These are phyloP conservation scores for Wickerhamomyces alni DNA, from an alignment of 805 yeast genomes.

Conservation along the genomic window DNA sequence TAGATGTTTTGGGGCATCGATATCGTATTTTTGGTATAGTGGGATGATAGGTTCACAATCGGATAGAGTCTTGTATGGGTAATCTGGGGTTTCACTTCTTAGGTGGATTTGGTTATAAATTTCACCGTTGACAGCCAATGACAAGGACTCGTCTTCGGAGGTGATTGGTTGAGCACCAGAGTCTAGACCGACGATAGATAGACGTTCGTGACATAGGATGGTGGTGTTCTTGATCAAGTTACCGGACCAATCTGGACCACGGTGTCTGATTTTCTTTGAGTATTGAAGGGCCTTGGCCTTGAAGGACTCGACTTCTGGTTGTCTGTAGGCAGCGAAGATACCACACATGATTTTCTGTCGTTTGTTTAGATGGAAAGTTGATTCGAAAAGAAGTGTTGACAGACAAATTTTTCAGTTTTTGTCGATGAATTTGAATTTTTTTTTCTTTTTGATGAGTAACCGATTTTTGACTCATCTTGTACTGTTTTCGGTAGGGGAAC, in stretches of 20 bases:
- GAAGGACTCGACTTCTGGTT: slow-evolving; percentile 72
- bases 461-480: neutral
- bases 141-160: slow-evolving; percentile 65
- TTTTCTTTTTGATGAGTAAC: neutral
- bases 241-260: slow-evolving; percentile 99
- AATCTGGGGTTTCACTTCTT: slow-evolving; percentile 69
- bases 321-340: slow-evolving; percentile 87
- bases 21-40: slow-evolving; percentile 75
- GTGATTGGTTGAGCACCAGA: slow-evolving; percentile 98
- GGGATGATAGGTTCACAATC: slow-evolving; percentile 99
- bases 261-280: slow-evolving; percentile 91
- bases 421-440: neutral
- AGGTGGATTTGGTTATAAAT: slow-evolving; percentile 93
- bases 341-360: slow-evolving; percentile 65
- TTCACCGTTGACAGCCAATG: slow-evolving; percentile 93
- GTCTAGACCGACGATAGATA: slow-evolving; percentile 95
- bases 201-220: slow-evolving; percentile 88
- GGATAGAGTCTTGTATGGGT: slow-evolving; percentile 75
- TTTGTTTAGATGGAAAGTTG: neutral
- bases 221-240: slow-evolving; percentile 74
- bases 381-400: neutral
- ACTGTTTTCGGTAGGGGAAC: neutral
- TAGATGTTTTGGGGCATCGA: slow-evolving; percentile 85
- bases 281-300: slow-evolving; percentile 85
- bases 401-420: neutral